Percentiles rank a stretch among this genome's conserved stretches.
phyloP scores from a whole-genome alignment of 139 green algal genomes.

The Astrephomene gubernaculifera region DNA sequence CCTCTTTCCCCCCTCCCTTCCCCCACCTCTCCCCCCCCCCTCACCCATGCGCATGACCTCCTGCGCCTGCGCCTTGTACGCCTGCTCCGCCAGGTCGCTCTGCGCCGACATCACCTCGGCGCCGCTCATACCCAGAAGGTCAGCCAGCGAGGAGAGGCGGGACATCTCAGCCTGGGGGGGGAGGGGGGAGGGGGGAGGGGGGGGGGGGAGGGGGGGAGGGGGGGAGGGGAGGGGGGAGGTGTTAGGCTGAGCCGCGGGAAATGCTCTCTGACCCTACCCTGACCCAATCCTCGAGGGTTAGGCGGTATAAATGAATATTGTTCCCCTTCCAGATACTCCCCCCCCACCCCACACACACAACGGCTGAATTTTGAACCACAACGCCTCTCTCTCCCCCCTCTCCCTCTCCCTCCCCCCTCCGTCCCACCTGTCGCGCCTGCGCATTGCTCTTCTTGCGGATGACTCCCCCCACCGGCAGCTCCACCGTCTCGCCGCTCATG shows the following conservation, averaged over 20 bases:
- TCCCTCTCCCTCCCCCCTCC: not conserved
- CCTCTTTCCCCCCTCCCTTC: not conserved
- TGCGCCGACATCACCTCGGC: slow-evolving; percentile 80
- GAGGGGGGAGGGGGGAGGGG: not conserved
- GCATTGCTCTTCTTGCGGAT: slow-evolving; percentile 71
- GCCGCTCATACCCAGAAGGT: slow-evolving; percentile 67
- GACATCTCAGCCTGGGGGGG: slow-evolving; percentile 57
- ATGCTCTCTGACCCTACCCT: too few species aligned
- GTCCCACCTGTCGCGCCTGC: slow-evolving; percentile 42
- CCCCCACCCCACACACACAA: too few species aligned
- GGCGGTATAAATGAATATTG: too few species aligned
- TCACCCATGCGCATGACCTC: slow-evolving; percentile 53
- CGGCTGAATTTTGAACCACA: too few species aligned
- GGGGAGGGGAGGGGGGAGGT: not conserved
- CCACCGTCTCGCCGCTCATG: slow-evolving; percentile 89
- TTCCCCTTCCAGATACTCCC: too few species aligned
- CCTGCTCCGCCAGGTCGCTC: slow-evolving; percentile 90
- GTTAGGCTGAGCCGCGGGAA: too few species aligned
- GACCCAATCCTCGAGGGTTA: too few species aligned
- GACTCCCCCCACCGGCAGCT: slow-evolving; percentile 91
- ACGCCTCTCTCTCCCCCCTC: not conserved
- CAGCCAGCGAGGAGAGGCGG: slow-evolving; percentile 59
- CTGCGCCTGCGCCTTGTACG: slow-evolving; percentile 84
- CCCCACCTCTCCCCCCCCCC: too few species aligned
- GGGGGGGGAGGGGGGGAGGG: not conserved